These are phyloP conservation scores for Quercus phellos DNA, from an alignment of 331 rosid genomes.

Conservation along the genomic window DNA sequence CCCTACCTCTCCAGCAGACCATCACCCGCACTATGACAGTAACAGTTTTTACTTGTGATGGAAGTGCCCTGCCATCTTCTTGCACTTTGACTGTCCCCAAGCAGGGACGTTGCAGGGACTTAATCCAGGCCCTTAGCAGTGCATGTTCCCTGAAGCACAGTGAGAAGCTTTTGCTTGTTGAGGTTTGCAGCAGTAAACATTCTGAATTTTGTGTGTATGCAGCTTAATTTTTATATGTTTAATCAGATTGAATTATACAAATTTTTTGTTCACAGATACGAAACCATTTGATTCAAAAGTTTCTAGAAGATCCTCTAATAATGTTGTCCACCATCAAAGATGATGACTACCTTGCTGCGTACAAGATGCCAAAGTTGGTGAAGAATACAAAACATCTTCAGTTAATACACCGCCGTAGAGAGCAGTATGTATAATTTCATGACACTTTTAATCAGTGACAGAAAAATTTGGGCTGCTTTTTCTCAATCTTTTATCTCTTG, in stretches of 20 bases:
- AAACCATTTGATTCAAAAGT: constrained; percentile 73
- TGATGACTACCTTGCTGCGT: constrained; percentile 82
- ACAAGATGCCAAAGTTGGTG: constrained; percentile 62
- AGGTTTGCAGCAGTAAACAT: constrained; percentile 41
- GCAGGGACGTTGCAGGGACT: constrained; percentile 95
- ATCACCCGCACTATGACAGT: constrained; percentile 67
- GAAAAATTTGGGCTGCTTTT: neutral
- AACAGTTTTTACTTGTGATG: constrained; percentile 75
- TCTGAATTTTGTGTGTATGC: neutral
- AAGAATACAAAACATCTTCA: constrained; percentile 78
- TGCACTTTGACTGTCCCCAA: constrained; percentile 86
- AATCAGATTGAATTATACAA: neutral
- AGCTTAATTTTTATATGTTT: neutral
- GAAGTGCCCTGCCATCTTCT: constrained; percentile 64
- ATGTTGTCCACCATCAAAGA: constrained; percentile 76
- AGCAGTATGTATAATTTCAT: constrained; percentile 57
- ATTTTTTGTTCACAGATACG: constrained; percentile 50
- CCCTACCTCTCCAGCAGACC: constrained; percentile 88
- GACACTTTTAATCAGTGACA: neutral
- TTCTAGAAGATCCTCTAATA: constrained; percentile 76
- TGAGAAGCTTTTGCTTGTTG: constrained; percentile 79
- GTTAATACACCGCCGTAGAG: constrained; percentile 74
- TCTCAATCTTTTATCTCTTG: neutral
- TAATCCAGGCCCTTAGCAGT: constrained; percentile 83
- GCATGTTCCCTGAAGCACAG: constrained; percentile 75